Evolutionary conservation across 768 basidiomycete genomes (phyloP).

Genomic region (Cystofilobasidium capitatum): DNA sequence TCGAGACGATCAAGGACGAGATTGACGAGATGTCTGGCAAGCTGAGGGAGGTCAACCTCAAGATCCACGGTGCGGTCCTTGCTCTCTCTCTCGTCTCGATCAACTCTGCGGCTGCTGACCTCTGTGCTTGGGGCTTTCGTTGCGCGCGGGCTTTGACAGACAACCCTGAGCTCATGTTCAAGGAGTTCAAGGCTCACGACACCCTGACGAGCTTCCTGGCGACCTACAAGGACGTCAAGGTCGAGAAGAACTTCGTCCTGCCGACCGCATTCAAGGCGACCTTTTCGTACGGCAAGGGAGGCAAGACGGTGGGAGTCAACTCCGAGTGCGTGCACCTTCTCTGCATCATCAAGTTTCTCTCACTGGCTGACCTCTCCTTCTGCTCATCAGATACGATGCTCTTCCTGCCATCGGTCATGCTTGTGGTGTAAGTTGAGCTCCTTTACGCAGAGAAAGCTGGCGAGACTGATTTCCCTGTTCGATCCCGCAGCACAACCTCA

Average conservation of each 20-base stretch:
- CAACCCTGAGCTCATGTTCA: slow-evolving; percentile 10
- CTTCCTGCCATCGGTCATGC: slow-evolving; percentile 32
- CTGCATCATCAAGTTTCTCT: background rate
- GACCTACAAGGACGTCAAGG: slow-evolving; percentile 11
- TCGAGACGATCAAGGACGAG: background rate
- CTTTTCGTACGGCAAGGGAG: slow-evolving; percentile 24
- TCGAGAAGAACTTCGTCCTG: background rate
- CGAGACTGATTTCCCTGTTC: background rate
- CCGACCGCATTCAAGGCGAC: slow-evolving; percentile 32
- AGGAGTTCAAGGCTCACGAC: slow-evolving; percentile 18
- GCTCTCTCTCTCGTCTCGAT: background rate
- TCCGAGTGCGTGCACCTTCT: slow-evolving; percentile 23
- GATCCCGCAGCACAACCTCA: slow-evolving; percentile 29
- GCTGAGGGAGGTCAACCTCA: background rate
- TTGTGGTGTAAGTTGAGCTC: slow-evolving; percentile 4
- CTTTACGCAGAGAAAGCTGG: background rate
- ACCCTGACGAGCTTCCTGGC: slow-evolving; percentile 5
- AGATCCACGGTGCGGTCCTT: background rate
- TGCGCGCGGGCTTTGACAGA: too few species aligned
- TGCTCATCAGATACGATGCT: slow-evolving; percentile 27
- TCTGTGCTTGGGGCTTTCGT: too few species aligned
- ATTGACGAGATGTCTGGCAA: background rate
- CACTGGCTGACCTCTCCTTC: background rate
- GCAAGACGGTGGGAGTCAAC: slow-evolving; percentile 29
- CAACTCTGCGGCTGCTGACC: background rate